These are phyloP conservation scores for Starmerella stigmatis DNA, from an alignment of 805 yeast genomes.

Conservation along the genomic window DNA sequence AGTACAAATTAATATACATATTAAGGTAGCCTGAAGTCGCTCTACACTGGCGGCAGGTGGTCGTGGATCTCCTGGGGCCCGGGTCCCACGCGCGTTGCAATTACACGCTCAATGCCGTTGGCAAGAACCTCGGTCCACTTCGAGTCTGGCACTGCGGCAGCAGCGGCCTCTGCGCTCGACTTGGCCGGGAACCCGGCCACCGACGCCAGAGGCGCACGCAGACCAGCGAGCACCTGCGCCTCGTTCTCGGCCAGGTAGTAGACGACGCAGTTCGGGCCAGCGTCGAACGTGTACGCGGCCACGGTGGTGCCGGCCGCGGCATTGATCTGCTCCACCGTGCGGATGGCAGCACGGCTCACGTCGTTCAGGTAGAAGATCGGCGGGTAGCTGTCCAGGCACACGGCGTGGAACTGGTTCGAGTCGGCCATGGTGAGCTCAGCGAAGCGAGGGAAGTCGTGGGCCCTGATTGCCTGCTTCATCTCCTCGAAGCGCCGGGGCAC, in stretches of 20 bases:
- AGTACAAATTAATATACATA: neutral
- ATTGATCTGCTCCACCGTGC: constrained; percentile 68
- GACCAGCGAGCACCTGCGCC: constrained; percentile 55
- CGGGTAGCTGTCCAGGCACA: constrained; percentile 90
- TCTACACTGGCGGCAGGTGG: constrained; percentile 17
- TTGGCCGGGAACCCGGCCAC: constrained; percentile 42
- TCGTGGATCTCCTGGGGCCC: constrained; percentile 58
- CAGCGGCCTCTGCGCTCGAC: neutral
- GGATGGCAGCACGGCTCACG: constrained; percentile 72
- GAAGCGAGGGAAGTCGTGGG: constrained; percentile 67
- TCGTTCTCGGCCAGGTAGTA: constrained; percentile 77
- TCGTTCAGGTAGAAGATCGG: constrained; percentile 93
- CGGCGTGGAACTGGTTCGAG: constrained; percentile 95
- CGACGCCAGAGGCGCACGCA: constrained; percentile 44
- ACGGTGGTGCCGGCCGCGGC: constrained; percentile 48
- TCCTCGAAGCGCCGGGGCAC: constrained; percentile 78
- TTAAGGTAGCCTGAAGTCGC: neutral
- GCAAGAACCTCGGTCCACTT: constrained; percentile 43
- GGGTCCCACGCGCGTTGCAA: constrained; percentile 74
- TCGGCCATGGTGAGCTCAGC: constrained; percentile 92
- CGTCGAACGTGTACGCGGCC: constrained; percentile 97
- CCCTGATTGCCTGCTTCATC: constrained; percentile 67
- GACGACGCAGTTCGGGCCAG: constrained; percentile 97
- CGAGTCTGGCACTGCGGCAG: neutral
- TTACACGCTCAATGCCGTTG: constrained; percentile 71